These are phyloP conservation scores for Aspergillus haitiensis DNA, from an alignment of 495 filamentous ascomycete species.

Conservation along the genomic window DNA sequence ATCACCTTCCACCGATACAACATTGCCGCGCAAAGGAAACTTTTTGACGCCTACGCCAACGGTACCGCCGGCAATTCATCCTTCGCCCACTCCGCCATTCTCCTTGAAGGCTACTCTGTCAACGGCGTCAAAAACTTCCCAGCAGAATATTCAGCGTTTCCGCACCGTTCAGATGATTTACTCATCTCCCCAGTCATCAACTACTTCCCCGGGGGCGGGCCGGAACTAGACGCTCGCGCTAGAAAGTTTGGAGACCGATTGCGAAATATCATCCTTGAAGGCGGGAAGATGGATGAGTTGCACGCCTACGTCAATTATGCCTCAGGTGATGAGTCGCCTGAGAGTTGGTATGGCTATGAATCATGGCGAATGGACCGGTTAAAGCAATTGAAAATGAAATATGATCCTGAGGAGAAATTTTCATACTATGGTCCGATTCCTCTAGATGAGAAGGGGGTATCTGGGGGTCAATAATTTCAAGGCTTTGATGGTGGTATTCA, in stretches of 20 bases:
- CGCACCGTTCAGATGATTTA: conserved; percentile 34
- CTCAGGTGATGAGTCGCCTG: conserved; percentile 37
- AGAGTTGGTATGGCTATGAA: conserved; percentile 50
- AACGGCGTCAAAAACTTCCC: conserved; percentile 30
- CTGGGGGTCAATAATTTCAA: background rate
- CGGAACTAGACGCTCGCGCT: conserved; percentile 24
- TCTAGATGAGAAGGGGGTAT: background rate
- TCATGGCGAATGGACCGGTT: conserved; percentile 37
- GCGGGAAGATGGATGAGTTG: conserved; percentile 25
- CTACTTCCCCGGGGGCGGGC: conserved; percentile 14
- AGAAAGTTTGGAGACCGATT: conserved; percentile 22
- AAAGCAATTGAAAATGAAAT: conserved; percentile 16
- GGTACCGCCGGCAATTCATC: conserved; percentile 45
- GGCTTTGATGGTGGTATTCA: background rate
- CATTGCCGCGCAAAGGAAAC: conserved; percentile 16
- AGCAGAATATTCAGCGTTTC: conserved; percentile 35
- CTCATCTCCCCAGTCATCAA: conserved; percentile 24
- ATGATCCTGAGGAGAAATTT: conserved; percentile 16
- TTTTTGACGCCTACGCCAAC: conserved; percentile 21
- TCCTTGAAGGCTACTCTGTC: conserved; percentile 44
- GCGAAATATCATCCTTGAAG: conserved; percentile 24
- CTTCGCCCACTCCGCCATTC: conserved; percentile 26
- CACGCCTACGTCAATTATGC: conserved; percentile 54
- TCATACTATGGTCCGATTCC: conserved; percentile 19
- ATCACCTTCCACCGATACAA: conserved; percentile 24